phyloP scores from a whole-genome alignment of 1,139 yeast genomes.

The Lodderomyces jiufengensis region DNA sequence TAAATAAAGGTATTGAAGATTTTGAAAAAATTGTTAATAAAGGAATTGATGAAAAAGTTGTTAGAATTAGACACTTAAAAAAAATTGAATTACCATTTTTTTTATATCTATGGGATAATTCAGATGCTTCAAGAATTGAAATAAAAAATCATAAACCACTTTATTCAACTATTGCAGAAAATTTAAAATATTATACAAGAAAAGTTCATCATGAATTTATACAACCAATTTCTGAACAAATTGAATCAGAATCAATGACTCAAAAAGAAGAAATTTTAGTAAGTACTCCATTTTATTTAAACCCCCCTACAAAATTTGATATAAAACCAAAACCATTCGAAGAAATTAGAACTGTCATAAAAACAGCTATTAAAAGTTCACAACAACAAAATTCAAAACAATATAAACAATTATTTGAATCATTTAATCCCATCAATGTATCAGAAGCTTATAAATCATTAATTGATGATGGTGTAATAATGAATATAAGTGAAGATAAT shows the following conservation, averaged over 20 bases:
- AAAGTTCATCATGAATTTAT: slow-evolving; percentile 2
- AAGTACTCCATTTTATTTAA: slow-evolving; percentile 34
- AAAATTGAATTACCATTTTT: slow-evolving; percentile 47
- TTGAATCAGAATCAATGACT: slow-evolving; percentile 49
- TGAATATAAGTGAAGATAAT: slow-evolving; percentile 42
- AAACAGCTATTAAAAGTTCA: slow-evolving; percentile 62
- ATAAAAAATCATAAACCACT: slow-evolving; percentile 36
- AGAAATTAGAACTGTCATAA: slow-evolving; percentile 37
- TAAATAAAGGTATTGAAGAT: slow-evolving; percentile 49
- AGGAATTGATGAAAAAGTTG: slow-evolving; percentile 48
- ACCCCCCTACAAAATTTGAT: too few species aligned
- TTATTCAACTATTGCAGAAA: slow-evolving; percentile 24
- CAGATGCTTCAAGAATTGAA: slow-evolving; percentile 35
- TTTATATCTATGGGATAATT: slow-evolving; percentile 55
- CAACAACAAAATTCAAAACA: slow-evolving; percentile 33
- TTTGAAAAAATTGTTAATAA: slow-evolving; percentile 57
- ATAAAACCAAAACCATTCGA: slow-evolving; percentile 21
- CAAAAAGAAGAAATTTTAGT: slow-evolving; percentile 50
- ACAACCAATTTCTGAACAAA: slow-evolving; percentile 29
- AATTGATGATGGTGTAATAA: slow-evolving; percentile 50
- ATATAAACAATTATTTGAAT: slow-evolving; percentile 41
- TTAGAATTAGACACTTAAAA: slow-evolving; percentile 44
- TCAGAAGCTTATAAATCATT: slow-evolving; percentile 50
- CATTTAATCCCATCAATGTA: slow-evolving; percentile 42
- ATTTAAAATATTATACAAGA: slow-evolving; percentile 26